These are phyloP conservation scores for Haplosporangium gracile DNA, from an alignment of 192 early-diverging fungal genomes.

Conservation along the genomic window DNA sequence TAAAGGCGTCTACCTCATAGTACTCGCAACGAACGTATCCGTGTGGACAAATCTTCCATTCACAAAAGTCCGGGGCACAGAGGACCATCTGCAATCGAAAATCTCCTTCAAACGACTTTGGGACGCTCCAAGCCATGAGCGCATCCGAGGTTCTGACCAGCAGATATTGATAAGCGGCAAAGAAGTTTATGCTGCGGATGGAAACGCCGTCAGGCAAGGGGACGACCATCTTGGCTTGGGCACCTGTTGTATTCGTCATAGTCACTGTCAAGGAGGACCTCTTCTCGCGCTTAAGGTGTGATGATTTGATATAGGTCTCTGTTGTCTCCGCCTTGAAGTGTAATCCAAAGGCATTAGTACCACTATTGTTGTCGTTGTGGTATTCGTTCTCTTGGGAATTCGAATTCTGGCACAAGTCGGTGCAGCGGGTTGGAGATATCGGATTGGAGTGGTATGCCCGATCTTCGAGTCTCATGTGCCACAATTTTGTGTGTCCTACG, in stretches of 20 bases:
- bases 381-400: not conserved
- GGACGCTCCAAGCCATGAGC: conserved; percentile 19
- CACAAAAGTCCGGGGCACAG: not conserved
- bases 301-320: not conserved
- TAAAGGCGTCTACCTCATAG: not conserved
- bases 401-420: not conserved
- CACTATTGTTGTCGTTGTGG: not conserved
- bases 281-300: not conserved
- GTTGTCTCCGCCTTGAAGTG: not conserved
- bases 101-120: conserved; percentile 3
- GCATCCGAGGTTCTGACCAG: not conserved
- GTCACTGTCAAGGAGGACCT: not conserved
- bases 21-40: not conserved
- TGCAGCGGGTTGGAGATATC: not conserved
- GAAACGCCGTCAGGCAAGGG: not conserved
- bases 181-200: not conserved
- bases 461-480: not conserved
- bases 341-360: not conserved
- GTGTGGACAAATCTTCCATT: not conserved
- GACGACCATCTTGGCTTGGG: not conserved
- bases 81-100: not conserved
- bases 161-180: not conserved
- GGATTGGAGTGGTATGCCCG: not conserved
- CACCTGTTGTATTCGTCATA: not conserved
- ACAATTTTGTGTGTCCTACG: not conserved